Conservation (phyloP, 768 basidiomycete genomes). For the Mycena metata region DNA sequence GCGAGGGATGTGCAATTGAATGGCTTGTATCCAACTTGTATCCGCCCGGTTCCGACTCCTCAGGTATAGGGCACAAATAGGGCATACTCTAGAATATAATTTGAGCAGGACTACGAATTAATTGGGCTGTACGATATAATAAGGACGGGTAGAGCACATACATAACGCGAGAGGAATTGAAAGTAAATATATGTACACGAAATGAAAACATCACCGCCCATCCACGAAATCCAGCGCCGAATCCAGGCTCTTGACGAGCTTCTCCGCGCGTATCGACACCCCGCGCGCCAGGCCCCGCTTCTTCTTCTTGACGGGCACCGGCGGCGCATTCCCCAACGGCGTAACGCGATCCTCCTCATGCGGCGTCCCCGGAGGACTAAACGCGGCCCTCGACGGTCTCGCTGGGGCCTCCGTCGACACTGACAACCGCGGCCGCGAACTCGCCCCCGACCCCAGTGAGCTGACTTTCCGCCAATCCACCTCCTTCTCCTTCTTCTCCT, state of each 20-base stretch:
- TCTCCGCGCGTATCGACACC: slow-evolving; percentile 50
- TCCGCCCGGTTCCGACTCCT: no score
- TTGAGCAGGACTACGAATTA: slow-evolving; percentile 1
- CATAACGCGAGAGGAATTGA: not conserved
- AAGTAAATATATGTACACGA: not conserved
- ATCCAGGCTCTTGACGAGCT: slow-evolving; percentile 54
- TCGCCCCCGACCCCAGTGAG: not conserved
- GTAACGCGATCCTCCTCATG: not conserved
- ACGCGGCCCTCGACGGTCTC: not conserved
- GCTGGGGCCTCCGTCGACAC: slow-evolving; percentile 36
- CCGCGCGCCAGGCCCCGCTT: slow-evolving; percentile 48
- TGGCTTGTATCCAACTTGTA: no score
- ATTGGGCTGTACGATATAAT: not conserved
- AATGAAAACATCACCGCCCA: slow-evolving; percentile 35
- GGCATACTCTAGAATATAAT: no score
- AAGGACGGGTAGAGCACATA: not conserved
- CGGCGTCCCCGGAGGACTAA: slow-evolving; percentile 32
- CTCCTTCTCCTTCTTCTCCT: slow-evolving; percentile 37
- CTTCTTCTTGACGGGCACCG: slow-evolving; percentile 44
- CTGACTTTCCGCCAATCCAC: no score
- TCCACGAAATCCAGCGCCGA: slow-evolving; percentile 59
- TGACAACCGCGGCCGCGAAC: slow-evolving; percentile 49
- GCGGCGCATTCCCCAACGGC: not conserved
- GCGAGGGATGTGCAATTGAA: no score
- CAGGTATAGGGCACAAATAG: no score